phyloP scores from a whole-genome alignment of 2,329 filamentous ascomycete genomes.

The Diaporthe sp. region DNA sequence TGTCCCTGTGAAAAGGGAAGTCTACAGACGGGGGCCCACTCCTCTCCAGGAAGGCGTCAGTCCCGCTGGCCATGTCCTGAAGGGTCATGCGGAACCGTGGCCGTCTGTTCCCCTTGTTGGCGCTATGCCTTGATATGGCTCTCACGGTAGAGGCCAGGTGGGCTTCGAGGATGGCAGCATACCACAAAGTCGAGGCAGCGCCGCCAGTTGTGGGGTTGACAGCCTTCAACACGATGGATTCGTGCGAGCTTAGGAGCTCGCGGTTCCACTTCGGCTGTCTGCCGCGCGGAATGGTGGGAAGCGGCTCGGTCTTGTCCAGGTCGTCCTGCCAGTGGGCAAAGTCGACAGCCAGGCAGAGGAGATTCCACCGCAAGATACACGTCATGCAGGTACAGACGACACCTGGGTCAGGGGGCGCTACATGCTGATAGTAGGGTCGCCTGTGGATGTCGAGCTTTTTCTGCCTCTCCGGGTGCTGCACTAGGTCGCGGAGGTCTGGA shows the following conservation, averaged over 20 bases:
- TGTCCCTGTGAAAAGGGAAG: constrained; percentile 65
- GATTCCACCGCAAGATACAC: constrained; percentile 67
- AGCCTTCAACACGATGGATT: constrained; percentile 55
- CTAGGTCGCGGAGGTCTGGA: constrained; percentile 45
- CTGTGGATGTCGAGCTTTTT: constrained; percentile 56
- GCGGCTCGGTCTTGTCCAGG: constrained; percentile 61
- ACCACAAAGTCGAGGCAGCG: constrained; percentile 51
- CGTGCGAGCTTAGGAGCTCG: constrained; percentile 54
- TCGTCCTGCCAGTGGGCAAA: constrained; percentile 66
- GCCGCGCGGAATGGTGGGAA: constrained; percentile 62
- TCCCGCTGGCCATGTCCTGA: constrained; percentile 55
- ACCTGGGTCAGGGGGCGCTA: constrained; percentile 55
- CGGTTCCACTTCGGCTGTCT: constrained; percentile 60
- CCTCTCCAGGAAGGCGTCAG: constrained; percentile 61
- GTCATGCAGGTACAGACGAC: constrained; percentile 67
- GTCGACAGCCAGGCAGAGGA: constrained; percentile 63
- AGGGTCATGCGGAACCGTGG: constrained; percentile 47
- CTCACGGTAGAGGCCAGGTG: constrained; percentile 45
- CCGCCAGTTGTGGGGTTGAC: constrained; percentile 45
- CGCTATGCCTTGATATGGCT: constrained; percentile 50
- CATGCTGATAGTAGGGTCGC: constrained; percentile 64
- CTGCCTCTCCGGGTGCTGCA: constrained; percentile 54
- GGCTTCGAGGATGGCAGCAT: constrained; percentile 53
- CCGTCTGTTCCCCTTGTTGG: constrained; percentile 59
- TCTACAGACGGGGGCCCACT: constrained; percentile 62